These are phyloP conservation scores for Aschersonia sp. DNA, from an alignment of 2,329 filamentous ascomycete genomes.

Conservation along the genomic window DNA sequence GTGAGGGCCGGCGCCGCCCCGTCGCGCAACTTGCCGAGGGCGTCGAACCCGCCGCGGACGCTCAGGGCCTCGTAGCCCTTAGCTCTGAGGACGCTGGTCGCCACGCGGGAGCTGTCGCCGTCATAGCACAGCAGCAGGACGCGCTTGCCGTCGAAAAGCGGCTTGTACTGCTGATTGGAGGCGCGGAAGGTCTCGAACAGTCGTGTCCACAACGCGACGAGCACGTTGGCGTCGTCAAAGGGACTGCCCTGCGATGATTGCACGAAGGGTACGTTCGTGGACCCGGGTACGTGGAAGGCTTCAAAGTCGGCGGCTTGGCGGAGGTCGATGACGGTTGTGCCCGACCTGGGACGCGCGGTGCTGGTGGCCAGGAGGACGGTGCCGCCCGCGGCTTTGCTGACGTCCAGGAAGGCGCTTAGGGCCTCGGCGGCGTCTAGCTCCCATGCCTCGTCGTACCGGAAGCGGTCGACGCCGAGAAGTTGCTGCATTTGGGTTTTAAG, in stretches of 20 bases:
- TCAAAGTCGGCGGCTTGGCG: slow-evolving; percentile 26
- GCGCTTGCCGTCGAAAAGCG: slow-evolving; percentile 11
- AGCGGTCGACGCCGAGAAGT: slow-evolving; percentile 30
- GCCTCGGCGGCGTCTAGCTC: slow-evolving; percentile 25
- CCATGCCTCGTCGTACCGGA: slow-evolving; percentile 40
- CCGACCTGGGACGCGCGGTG: slow-evolving; percentile 6
- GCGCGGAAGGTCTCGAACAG: slow-evolving; percentile 27
- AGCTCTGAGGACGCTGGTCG: slow-evolving; percentile 36
- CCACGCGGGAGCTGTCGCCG: slow-evolving; percentile 38
- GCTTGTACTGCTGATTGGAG: slow-evolving; percentile 7
- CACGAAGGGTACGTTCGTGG: slow-evolving; percentile 29
- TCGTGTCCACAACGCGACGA: slow-evolving; percentile 31
- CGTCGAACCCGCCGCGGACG: slow-evolving; percentile 24
- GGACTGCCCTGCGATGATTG: slow-evolving; percentile 21
- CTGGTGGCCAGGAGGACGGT: slow-evolving; percentile 5
- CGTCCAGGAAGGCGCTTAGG: slow-evolving; percentile 17
- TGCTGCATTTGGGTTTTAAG: too few species aligned
- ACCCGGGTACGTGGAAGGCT: slow-evolving; percentile 25
- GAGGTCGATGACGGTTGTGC: slow-evolving; percentile 27
- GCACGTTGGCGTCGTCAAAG: slow-evolving; percentile 26
- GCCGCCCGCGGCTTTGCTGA: slow-evolving; percentile 4
- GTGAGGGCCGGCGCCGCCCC: too few species aligned
- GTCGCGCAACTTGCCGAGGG: slow-evolving; percentile 2
- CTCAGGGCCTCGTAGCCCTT: slow-evolving; percentile 32
- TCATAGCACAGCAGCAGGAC: slow-evolving; percentile 37